Conservation (phyloP, 2,329 filamentous ascomycete genomes). For the Apiospora arundinis region DNA sequence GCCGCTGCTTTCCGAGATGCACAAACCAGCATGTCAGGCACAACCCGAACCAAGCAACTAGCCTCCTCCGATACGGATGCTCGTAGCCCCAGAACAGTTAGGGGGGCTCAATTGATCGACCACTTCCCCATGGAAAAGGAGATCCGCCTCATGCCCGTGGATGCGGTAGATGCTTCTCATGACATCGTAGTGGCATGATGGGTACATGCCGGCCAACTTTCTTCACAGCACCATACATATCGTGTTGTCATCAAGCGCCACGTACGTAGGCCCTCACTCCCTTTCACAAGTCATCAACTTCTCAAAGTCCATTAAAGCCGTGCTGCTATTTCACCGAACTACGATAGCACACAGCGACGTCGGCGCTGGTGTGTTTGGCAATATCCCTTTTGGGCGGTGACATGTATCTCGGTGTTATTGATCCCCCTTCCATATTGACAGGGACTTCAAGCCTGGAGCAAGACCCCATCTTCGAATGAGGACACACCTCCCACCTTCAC, state of each 20-base stretch:
- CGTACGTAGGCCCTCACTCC: background rate
- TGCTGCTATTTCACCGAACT: background rate
- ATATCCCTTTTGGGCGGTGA: background rate
- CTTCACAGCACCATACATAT: background rate
- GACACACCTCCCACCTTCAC: background rate
- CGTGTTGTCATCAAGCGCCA: background rate
- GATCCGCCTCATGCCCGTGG: background rate
- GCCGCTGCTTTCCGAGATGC: slow-evolving; percentile 11
- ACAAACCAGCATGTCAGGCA: background rate
- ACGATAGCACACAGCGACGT: background rate
- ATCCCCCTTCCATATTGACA: background rate
- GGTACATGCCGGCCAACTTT: background rate
- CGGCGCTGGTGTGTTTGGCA: background rate
- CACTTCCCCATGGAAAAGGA: background rate
- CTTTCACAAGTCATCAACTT: background rate
- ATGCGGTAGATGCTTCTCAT: background rate
- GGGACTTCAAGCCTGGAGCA: background rate
- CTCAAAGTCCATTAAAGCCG: background rate
- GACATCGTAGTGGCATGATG: slow-evolving; percentile 7
- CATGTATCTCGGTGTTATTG: background rate
- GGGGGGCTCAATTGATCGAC: background rate
- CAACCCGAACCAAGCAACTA: background rate
- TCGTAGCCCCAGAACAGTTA: background rate
- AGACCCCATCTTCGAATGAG: background rate
- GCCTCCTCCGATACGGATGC: slow-evolving; percentile 4